Evolutionary conservation across 768 basidiomycete species (phyloP).

Genomic region (Lactarius tabidus): DNA sequence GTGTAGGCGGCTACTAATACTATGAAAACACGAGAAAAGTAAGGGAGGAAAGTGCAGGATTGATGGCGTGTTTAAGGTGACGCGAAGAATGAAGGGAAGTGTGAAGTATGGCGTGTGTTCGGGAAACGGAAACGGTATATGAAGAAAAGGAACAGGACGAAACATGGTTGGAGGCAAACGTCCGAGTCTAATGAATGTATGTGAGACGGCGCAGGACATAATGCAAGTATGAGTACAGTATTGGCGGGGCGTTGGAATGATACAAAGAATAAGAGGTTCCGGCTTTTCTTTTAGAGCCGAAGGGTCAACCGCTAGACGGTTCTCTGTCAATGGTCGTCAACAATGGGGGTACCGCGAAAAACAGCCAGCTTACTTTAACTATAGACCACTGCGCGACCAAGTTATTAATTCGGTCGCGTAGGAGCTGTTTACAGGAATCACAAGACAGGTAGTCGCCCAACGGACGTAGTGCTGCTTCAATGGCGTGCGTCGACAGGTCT

Average conservation of each 20-base stretch:
- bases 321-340: slow-evolving; percentile 5
- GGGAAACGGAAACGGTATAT: not conserved
- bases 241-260: not conserved
- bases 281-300: not conserved
- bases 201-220: not conserved
- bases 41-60: not conserved
- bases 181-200: slow-evolving; percentile 4
- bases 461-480: slow-evolving; percentile 70
- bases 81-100: not conserved
- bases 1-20: not conserved
- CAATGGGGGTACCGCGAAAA: not conserved
- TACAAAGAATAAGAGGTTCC: not conserved
- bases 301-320: slow-evolving; percentile 8
- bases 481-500: slow-evolving; percentile 71
- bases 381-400: slow-evolving; percentile 74
- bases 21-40: not conserved
- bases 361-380: slow-evolving; percentile 53
- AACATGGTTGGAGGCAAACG: not conserved
- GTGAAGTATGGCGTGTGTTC: not conserved
- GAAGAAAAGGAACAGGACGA: not conserved
- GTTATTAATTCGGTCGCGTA: slow-evolving; percentile 63
- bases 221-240: slow-evolving; percentile 5
- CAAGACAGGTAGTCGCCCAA: slow-evolving; percentile 66
- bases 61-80: not conserved
- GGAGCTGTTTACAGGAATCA: slow-evolving; percentile 58